These are phyloP conservation scores for Nepenthes mirabilis DNA, from an alignment of 148 eudicot genomes.

Conservation along the genomic window DNA sequence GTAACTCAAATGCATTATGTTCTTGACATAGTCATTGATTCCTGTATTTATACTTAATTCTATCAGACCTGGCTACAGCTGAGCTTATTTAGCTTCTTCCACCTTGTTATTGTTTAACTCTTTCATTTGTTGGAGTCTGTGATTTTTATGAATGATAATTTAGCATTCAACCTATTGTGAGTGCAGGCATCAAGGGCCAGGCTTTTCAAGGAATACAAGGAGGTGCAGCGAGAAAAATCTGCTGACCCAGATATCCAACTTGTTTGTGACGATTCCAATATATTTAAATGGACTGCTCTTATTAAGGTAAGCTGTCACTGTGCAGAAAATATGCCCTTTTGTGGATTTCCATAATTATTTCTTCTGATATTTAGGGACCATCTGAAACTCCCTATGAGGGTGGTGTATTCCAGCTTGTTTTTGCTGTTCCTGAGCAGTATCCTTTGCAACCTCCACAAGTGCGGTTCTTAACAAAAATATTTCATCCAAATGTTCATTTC, in stretches of 20 bases:
- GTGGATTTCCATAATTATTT: not conserved
- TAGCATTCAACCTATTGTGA: too few relatives aligned
- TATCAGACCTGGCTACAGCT: too few relatives aligned
- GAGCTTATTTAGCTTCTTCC: too few relatives aligned
- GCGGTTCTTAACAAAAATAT: slow-evolving; percentile 88
- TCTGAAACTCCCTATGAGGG: slow-evolving; percentile 93
- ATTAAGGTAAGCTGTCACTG: slow-evolving; percentile 27
- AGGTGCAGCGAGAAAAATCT: slow-evolving; percentile 77
- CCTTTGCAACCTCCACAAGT: slow-evolving; percentile 99
- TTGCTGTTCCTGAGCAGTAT: slow-evolving; percentile 90
- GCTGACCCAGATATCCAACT: slow-evolving; percentile 96
- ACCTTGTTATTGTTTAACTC: too few relatives aligned
- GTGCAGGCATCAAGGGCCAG: slow-evolving; percentile 81
- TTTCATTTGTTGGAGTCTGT: too few relatives aligned
- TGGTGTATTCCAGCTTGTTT: slow-evolving; percentile 98
- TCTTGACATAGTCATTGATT: too few relatives aligned
- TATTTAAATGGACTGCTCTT: slow-evolving; percentile 64
- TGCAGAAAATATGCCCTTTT: not conserved
- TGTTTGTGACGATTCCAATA: slow-evolving; percentile 39
- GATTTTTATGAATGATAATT: too few relatives aligned
- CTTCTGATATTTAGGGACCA: slow-evolving; percentile 58
- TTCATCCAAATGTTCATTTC: slow-evolving; percentile 97
- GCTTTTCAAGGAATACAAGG: slow-evolving; percentile 95
- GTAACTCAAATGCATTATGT: too few relatives aligned
- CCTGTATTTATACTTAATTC: too few relatives aligned